phyloP scores from a whole-genome alignment of 2,329 filamentous ascomycete species.

The Daldinia sp. region DNA sequence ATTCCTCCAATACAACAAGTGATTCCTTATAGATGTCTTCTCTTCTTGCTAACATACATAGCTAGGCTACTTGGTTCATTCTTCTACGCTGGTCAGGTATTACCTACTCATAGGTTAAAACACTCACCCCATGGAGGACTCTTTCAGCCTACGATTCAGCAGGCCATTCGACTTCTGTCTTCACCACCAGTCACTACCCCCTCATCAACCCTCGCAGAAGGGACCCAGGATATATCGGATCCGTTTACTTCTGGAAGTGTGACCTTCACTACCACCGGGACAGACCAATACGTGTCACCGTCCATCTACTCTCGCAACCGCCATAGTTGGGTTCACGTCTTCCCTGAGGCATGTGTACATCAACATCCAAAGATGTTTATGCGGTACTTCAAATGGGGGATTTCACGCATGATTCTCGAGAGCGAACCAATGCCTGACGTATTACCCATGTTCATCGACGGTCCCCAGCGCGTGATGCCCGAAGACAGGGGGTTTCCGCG shows the following conservation, averaged over 20 bases:
- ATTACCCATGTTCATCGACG: slow-evolving; percentile 94
- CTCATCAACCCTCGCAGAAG: slow-evolving; percentile 22
- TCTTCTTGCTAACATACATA: slow-evolving; percentile 26
- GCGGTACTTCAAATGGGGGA: slow-evolving; percentile 98
- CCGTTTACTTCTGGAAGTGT: slow-evolving; percentile 63
- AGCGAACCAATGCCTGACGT: slow-evolving; percentile 87
- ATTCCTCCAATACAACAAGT: background rate
- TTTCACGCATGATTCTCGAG: slow-evolving; percentile 91
- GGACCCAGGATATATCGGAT: slow-evolving; percentile 57
- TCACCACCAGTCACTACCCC: slow-evolving; percentile 60
- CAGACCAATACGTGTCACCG: slow-evolving; percentile 76
- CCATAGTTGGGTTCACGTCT: slow-evolving; percentile 91
- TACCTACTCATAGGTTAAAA: slow-evolving; percentile 85
- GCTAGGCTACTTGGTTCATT: slow-evolving; percentile 77
- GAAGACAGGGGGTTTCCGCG: slow-evolving; percentile 84
- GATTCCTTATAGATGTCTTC: background rate
- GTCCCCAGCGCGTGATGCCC: slow-evolving; percentile 88
- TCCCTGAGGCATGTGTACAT: slow-evolving; percentile 94
- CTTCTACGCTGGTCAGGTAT: slow-evolving; percentile 89
- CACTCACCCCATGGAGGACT: slow-evolving; percentile 86
- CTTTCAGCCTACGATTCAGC: slow-evolving; percentile 88
- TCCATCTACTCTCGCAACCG: slow-evolving; percentile 77
- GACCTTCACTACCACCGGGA: slow-evolving; percentile 74
- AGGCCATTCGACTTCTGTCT: slow-evolving; percentile 87
- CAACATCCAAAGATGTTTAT: slow-evolving; percentile 83